phyloP scores from a whole-genome alignment of 2,329 filamentous ascomycete species.

The Sclerotinia subarctica region DNA sequence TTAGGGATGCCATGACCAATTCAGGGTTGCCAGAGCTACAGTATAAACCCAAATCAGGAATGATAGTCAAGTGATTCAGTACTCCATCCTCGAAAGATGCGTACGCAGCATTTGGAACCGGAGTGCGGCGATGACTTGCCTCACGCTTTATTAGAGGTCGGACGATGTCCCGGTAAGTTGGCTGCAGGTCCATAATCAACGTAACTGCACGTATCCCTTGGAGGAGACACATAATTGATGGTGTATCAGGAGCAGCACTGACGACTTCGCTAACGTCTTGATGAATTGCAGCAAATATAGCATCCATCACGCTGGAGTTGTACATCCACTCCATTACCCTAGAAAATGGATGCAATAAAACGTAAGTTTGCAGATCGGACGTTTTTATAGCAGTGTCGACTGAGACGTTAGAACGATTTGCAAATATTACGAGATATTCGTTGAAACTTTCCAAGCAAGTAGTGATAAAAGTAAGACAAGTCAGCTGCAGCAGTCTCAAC shows the following conservation, averaged over 20 bases:
- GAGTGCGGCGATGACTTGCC: slow-evolving; percentile 53
- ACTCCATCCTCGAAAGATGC: slow-evolving; percentile 92
- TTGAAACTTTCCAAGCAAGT: slow-evolving; percentile 85
- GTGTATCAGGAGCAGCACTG: slow-evolving; percentile 71
- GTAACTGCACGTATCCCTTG: slow-evolving; percentile 81
- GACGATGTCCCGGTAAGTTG: slow-evolving; percentile 88
- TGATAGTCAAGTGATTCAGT: slow-evolving; percentile 71
- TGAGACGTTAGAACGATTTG: slow-evolving; percentile 71
- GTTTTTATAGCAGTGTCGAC: slow-evolving; percentile 74
- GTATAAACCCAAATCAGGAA: slow-evolving; percentile 82
- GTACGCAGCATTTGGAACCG: slow-evolving; percentile 71
- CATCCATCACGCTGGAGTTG: slow-evolving; percentile 80
- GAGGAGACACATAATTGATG: slow-evolving; percentile 74
- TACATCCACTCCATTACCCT: slow-evolving; percentile 98
- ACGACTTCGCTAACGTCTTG: slow-evolving; percentile 72
- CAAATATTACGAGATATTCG: slow-evolving; percentile 83
- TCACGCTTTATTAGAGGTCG: slow-evolving; percentile 72
- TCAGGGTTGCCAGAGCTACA: slow-evolving; percentile 80
- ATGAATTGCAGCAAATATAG: slow-evolving; percentile 75
- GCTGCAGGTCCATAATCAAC: slow-evolving; percentile 78
- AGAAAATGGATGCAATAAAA: slow-evolving; percentile 85
- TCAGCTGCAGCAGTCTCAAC: slow-evolving; percentile 69
- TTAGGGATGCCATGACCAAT: slow-evolving; percentile 75
- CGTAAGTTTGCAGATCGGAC: slow-evolving; percentile 74
- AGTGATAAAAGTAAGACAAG: slow-evolving; percentile 79